These are phyloP conservation scores for Blastocystis hominis DNA, from an alignment of 352 stramenopile genomes.

Conservation along the genomic window DNA sequence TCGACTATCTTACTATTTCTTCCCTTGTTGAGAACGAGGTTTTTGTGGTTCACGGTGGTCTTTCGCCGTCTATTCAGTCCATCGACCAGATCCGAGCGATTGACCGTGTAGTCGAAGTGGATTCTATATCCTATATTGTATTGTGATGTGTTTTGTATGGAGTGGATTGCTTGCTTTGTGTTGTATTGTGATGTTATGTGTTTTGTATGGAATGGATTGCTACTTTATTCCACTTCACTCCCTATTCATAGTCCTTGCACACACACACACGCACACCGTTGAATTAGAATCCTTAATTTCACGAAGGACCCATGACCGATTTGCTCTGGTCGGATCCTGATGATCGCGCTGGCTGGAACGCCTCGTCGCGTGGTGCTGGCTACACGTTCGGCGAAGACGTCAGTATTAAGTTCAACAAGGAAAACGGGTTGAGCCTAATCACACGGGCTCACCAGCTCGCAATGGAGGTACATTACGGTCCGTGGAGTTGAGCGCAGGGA, in stretches of 20 bases:
- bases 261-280: no score
- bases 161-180: no score
- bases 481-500: slow-evolving; percentile 67
- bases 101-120: slow-evolving; percentile 80
- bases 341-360: slow-evolving; percentile 82
- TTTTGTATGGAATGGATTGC: no score
- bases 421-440: slow-evolving; percentile 83
- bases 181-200: no score
- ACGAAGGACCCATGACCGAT: slow-evolving; percentile 94
- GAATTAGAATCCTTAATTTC: slow-evolving; percentile 39
- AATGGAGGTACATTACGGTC: slow-evolving; percentile 76
- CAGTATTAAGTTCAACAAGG: slow-evolving; percentile 82
- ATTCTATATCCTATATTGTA: slow-evolving; percentile 35
- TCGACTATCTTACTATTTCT: slow-evolving; percentile 87
- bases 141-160: not conserved
- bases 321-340: slow-evolving; percentile 92
- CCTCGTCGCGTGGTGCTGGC: slow-evolving; percentile 79
- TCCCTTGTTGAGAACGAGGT: slow-evolving; percentile 86
- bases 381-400: slow-evolving; percentile 83
- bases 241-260: no score
- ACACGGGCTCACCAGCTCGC: slow-evolving; percentile 84
- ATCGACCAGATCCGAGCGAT: slow-evolving; percentile 84
- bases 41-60: slow-evolving; percentile 78
- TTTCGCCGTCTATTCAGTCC: slow-evolving; percentile 78
- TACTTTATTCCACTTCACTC: no score